Conservation (phyloP, 805 yeast species). For the Geotrichum ghanense region DNA sequence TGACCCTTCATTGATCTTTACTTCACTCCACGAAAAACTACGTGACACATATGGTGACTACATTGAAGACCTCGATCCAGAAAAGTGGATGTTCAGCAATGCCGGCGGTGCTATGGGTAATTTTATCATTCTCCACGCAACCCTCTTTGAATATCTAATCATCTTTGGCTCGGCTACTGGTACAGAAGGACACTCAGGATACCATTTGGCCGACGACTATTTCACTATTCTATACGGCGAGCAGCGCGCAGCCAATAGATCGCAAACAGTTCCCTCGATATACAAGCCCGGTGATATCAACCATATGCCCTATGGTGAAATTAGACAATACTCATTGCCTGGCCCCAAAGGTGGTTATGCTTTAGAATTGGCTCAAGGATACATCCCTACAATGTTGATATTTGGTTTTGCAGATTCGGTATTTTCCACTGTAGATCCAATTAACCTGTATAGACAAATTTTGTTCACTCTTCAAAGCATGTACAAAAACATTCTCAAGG, state of each 20-base stretch:
- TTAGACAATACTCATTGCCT: slow-evolving; percentile 83
- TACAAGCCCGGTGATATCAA: slow-evolving; percentile 83
- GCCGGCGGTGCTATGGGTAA: slow-evolving; percentile 98
- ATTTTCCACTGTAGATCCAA: slow-evolving; percentile 69
- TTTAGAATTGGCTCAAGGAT: slow-evolving; percentile 93
- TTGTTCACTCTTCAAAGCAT: slow-evolving; percentile 71
- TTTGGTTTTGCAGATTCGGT: slow-evolving; percentile 80
- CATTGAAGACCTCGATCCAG: slow-evolving; percentile 59
- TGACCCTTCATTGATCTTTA: slow-evolving; percentile 48
- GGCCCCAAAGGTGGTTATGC: slow-evolving; percentile 78
- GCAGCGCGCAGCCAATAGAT: slow-evolving; percentile 62
- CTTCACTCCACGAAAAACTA: slow-evolving; percentile 47
- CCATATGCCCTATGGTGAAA: slow-evolving; percentile 58
- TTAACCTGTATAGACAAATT: slow-evolving; percentile 57
- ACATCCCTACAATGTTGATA: slow-evolving; percentile 97
- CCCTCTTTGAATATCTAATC: slow-evolving; percentile 83
- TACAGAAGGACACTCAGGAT: slow-evolving; percentile 92
- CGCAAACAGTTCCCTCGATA: slow-evolving; percentile 52
- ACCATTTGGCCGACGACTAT: slow-evolving; percentile 95
- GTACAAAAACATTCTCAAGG: slow-evolving; percentile 50
- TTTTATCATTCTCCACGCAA: slow-evolving; percentile 91
- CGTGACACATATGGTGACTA: slow-evolving; percentile 69
- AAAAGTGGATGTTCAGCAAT: slow-evolving; percentile 92
- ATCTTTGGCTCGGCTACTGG: slow-evolving; percentile 90
- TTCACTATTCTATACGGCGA: slow-evolving; percentile 80